These are phyloP conservation scores for Cercospora citrullina DNA, from an alignment of 2,329 filamentous ascomycete genomes.

Conservation along the genomic window DNA sequence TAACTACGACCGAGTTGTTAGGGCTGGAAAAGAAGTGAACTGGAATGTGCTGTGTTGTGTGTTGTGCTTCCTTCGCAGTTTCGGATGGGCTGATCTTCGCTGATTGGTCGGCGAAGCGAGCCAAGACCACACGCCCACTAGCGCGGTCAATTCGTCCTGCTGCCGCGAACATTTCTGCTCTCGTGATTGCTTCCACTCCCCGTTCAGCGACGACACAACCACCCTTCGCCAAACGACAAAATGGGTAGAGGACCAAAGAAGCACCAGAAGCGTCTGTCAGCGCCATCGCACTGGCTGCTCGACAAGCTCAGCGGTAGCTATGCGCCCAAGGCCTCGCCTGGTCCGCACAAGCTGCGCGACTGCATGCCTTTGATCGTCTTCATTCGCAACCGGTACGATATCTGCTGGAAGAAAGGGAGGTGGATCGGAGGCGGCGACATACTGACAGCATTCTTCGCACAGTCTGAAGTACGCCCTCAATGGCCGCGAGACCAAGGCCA, in stretches of 20 bases:
- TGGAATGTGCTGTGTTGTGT: not conserved
- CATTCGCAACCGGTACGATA: conserved; percentile 68
- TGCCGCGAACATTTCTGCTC: conserved; percentile 12
- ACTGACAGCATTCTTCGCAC: conserved; percentile 46
- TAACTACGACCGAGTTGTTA: not conserved
- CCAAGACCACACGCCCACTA: conserved; percentile 9
- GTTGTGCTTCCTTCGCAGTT: not conserved
- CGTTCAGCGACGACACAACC: conserved; percentile 28
- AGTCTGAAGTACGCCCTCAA: conserved; percentile 99
- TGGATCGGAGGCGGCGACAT: not conserved
- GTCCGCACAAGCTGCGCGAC: conserved; percentile 99
- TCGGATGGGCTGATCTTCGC: not conserved
- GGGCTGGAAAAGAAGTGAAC: not conserved
- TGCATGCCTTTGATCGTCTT: conserved; percentile 99
- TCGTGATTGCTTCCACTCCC: conserved; percentile 9
- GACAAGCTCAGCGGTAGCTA: conserved; percentile 93
- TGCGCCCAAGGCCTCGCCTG: conserved; percentile 67
- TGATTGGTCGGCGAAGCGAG: not conserved
- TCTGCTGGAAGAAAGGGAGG: not conserved
- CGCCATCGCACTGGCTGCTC: conserved; percentile 98
- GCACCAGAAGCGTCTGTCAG: conserved; percentile 99
- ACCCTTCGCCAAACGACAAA: conserved; percentile 45
- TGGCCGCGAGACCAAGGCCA: conserved; percentile 93
- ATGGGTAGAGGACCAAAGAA: conserved; percentile 63
- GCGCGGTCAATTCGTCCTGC: conserved; percentile 1